Base-by-base conservation (phyloP, 2,329 filamentous ascomycete species). In the Fusarium humuli region DNA sequence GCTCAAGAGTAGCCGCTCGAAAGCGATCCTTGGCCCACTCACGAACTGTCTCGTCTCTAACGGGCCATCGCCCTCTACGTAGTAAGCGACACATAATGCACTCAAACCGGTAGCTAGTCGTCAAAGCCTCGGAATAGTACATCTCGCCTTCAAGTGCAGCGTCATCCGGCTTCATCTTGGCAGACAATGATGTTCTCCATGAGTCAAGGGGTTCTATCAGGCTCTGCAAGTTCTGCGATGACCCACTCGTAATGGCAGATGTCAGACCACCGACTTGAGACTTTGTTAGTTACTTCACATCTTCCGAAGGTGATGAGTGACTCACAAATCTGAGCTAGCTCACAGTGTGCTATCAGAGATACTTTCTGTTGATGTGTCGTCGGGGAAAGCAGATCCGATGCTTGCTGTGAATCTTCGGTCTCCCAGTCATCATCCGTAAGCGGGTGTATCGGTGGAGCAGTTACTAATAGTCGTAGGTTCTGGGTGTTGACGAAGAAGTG, bases 21-120 rank as follows among this genome's bases (percentile, higher is more conserved):
- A 71, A 68, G 3, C 65, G 48, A n/a, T 59, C 45, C 14, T 64
- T 58, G 1, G 69, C 69, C 69, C 69, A 72, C 16, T 57, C 49
- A 3, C 47, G 44, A 10, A 61, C 13, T 1, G 25, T 16, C 1
- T 6, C 41, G 16, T 63, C 42, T 1, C 22, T 18, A 3, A 54
- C 25, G 3, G 49, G 49, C 61, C 61, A 67, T 34, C 61, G 22
- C 3, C 58, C 58, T 5, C 69, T 65, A 3, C 42, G 52, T 1
- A 71, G 11, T 5, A 69, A 41, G 6, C 69, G 69, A 18, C 61
- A 69, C 46, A 71, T 58, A 7, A 72, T 61, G 4, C 57, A 61
- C 12, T 72, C 69, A 23, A 71, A 67, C 2, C 69, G 53, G 14
- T 71, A 71, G 14, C 69, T 72, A 0, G n/a, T 71, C 0, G 57